Evolutionary conservation across 2,329 filamentous ascomycete species (phyloP).

Genomic region (Nakataea oryzae): DNA sequence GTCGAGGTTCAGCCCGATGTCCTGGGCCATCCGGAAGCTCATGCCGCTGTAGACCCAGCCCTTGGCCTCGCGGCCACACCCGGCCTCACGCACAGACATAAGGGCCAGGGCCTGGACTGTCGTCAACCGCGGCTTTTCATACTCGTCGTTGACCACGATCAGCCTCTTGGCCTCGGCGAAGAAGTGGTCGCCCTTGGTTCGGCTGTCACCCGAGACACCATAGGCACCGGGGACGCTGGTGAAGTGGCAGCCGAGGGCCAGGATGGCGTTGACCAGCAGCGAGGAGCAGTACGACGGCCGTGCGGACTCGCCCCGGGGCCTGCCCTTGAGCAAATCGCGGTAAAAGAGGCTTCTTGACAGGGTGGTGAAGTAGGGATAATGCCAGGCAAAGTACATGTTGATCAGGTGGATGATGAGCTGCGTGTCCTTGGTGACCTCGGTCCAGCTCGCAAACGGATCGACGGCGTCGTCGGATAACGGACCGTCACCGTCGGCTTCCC

Average conservation of each 20-base stretch:
- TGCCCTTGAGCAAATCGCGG: conserved; percentile 70
- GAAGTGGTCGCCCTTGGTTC: conserved; percentile 90
- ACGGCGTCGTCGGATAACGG: conserved; percentile 22
- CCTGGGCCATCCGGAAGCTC: conserved; percentile 95
- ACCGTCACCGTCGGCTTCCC: conserved; percentile 12
- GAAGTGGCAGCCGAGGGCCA: conserved; percentile 89
- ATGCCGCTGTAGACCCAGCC: conserved; percentile 98
- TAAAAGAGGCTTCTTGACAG: conserved; percentile 81
- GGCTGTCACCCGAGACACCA: conserved; percentile 59
- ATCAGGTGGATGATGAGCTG: conserved; percentile 77
- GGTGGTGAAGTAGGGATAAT: conserved; percentile 92
- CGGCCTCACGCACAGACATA: conserved; percentile 94
- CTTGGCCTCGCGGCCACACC: conserved; percentile 86
- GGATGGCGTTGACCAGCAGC: conserved; percentile 84
- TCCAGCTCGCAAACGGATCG: conserved; percentile 77
- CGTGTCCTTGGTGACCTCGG: conserved; percentile 69
- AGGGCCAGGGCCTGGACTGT: conserved; percentile 89
- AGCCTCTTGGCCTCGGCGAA: conserved; percentile 87
- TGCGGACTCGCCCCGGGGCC: conserved; percentile 37
- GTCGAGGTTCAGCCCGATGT: conserved; percentile 85
- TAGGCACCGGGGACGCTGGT: conserved; percentile 66
- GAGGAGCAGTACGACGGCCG: conserved; percentile 74
- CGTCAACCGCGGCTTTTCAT: conserved; percentile 76
- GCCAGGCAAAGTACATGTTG: conserved; percentile 97
- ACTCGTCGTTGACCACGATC: conserved; percentile 84